Base-by-base conservation (phyloP, 1,139 yeast genomes). In the Protomyces inundatus region DNA sequence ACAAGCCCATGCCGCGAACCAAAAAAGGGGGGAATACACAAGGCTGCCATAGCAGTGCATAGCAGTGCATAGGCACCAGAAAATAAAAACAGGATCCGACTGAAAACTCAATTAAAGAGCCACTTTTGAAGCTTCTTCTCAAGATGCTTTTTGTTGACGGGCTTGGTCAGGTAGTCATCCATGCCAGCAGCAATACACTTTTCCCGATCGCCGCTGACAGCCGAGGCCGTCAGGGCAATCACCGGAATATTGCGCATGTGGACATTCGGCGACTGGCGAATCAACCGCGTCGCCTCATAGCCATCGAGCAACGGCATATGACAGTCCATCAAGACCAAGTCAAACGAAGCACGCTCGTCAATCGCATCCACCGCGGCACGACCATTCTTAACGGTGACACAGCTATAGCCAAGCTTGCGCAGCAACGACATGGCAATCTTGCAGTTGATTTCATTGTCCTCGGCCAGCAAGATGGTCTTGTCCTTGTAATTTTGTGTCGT, bases 201-300 rank as follows among this genome's bases (percentile, higher is more conserved):
- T 65, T 79, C 77, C 54, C 82, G 73, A 68, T 82, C 85, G 65
- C 82, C 85, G 2, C 82, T 81, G 3, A 83, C 84, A 12, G 82
- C 85, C 68, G 82, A 82, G 3, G 85, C 85, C 0, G 85, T 82
- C 68, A 82, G 72, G 10, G 85, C 85, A 30, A 82, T 79, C 3
- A 81, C 76, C 7, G 78, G 77, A 6, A 68, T 37, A 1, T 46
- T 14, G 58, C 59, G 35, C 67, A 65, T 35, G 56, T 46, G 36
- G 36, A 37, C 51, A 40, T 60, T 60, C 14, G 57, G 6, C 32
- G 67, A 64, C 40, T 62, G 52, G 12, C 69, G 64, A 35, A 83
- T 81, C 37, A 79, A 70, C 4, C 67, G 53, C 0, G 68, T 50
- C 3, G 71, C 73, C 32, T 72, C 73, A 67, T 74, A 77, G 4